Evolutionary conservation across 1,284 basidiomycete genomes (phyloP).

Genomic region (Marasmius oreades): DNA sequence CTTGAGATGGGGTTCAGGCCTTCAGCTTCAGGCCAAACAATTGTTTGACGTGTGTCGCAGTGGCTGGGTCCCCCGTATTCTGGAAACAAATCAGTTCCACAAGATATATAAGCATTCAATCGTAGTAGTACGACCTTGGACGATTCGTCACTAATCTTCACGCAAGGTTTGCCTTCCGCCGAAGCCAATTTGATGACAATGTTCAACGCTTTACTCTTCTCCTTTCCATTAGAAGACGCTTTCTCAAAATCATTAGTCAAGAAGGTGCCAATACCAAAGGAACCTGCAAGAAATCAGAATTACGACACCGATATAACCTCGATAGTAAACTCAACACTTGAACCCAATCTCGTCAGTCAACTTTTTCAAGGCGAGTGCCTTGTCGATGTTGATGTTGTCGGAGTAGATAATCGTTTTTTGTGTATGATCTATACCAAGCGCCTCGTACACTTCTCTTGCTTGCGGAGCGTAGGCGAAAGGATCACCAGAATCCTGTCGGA

Average conservation of each 20-base stretch:
- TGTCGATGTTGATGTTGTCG: constrained; percentile 74
- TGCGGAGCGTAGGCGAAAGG: constrained; percentile 74
- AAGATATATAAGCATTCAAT: neutral
- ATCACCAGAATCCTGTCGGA: constrained; percentile 93
- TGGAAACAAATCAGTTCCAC: constrained; percentile 17
- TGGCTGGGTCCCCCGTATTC: constrained; percentile 44
- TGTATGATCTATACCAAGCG: constrained; percentile 59
- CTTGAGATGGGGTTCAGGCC: neutral
- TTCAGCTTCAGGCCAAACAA: constrained; percentile 27
- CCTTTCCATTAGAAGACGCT: constrained; percentile 46
- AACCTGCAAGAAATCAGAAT: constrained; percentile 34
- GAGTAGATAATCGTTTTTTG: constrained; percentile 81
- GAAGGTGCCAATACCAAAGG: constrained; percentile 90
- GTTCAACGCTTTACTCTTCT: constrained; percentile 80
- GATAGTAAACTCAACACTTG: constrained; percentile 23
- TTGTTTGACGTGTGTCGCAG: constrained; percentile 40
- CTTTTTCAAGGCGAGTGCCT: constrained; percentile 64
- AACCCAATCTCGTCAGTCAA: constrained; percentile 77
- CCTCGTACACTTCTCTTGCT: constrained; percentile 68
- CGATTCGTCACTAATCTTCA: constrained; percentile 91
- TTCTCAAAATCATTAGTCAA: constrained; percentile 85
- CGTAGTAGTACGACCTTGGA: constrained; percentile 61
- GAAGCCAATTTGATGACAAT: constrained; percentile 90
- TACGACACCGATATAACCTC: neutral
- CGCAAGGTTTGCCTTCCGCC: constrained; percentile 71